Base-by-base conservation (phyloP, 2,329 filamentous ascomycete genomes). In the Aspergillus neoniger region DNA sequence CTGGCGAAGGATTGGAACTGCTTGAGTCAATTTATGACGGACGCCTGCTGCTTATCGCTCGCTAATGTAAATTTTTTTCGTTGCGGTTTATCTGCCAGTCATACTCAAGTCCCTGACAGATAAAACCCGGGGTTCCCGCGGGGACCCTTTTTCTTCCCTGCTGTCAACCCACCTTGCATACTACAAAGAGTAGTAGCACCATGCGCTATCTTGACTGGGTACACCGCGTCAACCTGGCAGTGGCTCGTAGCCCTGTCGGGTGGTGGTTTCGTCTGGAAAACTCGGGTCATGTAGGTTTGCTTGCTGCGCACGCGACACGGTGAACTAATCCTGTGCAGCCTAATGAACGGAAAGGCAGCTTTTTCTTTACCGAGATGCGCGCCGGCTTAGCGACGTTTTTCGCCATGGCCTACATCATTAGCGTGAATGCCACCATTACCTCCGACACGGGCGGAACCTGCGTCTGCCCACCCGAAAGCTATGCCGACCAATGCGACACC, bases 361-460 rank as follows among this genome's bases (percentile, higher is more conserved):
- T 84, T 68, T 96, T 96, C 80, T 86, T 91, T 70, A 96, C 91
- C 52, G 92, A 96, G 78, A 81, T 96, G 57, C 88, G 92, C 63
- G 92, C 90, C 61, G 92, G 92, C 51, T 79, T 96, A 39, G 91
- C 91, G 25, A 92, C 90, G 2, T 91, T 91, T 72, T 88, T 89
- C 57, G 90, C 89, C 3, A 92, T 92, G 91, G 89, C 90, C 14
- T 94, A 93, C 73, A 92, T 92, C 77, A 90, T 91, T 73, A 79
- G 76, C 19, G 80, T 83, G 61, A 80, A 95, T 85, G 82, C 87
- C 10, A 86, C 85, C 19, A 88, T 96, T 51, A 84, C 93, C 12
- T 85, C 88, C 51, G 85, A 91, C 63, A 85, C 83, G 8, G 89
- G 89, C 63, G 91, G 91, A 58, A 91, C 90, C 17, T 95, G 91